Evolutionary conservation across 2,329 filamentous ascomycete genomes (phyloP).

Genomic region (Fusarium temperatum): DNA sequence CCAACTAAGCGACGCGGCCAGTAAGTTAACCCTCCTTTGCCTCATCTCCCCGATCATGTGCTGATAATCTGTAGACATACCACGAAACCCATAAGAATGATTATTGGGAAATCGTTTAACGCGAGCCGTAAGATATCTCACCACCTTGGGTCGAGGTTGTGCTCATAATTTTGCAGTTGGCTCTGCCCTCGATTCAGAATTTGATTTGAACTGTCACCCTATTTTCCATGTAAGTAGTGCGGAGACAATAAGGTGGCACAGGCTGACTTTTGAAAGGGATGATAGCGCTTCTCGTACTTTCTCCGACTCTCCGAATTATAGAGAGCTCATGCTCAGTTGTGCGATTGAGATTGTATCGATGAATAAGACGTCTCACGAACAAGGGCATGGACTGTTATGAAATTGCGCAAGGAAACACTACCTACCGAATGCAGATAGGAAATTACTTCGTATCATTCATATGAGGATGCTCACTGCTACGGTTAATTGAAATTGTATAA

Average conservation of each 20-base stretch:
- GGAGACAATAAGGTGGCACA: not conserved
- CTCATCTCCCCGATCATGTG: not conserved
- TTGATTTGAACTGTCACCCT: not conserved
- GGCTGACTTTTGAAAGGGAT: not conserved
- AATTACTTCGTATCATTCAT: not conserved
- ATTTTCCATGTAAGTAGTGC: conserved; percentile 7
- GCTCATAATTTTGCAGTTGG: conserved; percentile 9
- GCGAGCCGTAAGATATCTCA: not conserved
- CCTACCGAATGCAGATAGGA: not conserved
- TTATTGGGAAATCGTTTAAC: not conserved
- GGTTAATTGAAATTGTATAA: not conserved
- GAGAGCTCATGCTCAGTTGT: not conserved
- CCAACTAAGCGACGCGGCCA: conserved; percentile 42
- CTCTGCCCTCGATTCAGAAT: not conserved
- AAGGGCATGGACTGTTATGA: not conserved
- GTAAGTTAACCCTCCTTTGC: conserved; percentile 8
- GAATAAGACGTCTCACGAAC: not conserved
- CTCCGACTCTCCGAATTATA: not conserved
- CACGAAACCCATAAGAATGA: not conserved
- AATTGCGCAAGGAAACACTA: not conserved
- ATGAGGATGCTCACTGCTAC: not conserved
- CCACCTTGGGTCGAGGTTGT: not conserved
- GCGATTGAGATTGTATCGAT: not conserved
- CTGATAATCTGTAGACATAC: conserved; percentile 22
- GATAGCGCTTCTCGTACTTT: not conserved